Evolutionary conservation across 1,284 basidiomycete genomes (phyloP).

Genomic region (Xerocomus minutiporus): DNA sequence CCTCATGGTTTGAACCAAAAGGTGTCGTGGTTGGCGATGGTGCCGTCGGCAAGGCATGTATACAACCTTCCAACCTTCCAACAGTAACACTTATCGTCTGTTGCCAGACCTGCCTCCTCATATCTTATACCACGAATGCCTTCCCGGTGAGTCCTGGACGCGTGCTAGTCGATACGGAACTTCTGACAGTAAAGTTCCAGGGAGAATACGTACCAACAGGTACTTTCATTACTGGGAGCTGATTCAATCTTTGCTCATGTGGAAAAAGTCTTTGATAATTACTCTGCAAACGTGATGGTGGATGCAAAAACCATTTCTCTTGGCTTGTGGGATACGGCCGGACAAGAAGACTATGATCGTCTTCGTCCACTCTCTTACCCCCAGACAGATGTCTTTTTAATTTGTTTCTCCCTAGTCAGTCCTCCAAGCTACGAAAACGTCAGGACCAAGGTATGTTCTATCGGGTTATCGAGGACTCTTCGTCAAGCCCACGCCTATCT

Average conservation of each 20-base stretch:
- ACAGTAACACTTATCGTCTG: constrained; percentile 13
- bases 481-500: constrained; percentile 7
- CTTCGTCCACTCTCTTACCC: constrained; percentile 97
- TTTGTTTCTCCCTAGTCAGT: constrained; percentile 97
- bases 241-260: constrained; percentile 15
- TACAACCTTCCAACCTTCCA: constrained; percentile 3
- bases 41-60: constrained; percentile 94
- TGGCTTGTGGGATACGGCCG: constrained; percentile 98
- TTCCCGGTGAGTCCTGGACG: constrained; percentile 67
- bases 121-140: constrained; percentile 96
- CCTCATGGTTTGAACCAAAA: constrained; percentile 38
- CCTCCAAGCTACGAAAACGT: constrained; percentile 99
- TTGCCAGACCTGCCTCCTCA: constrained; percentile 86
- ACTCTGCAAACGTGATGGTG: constrained; percentile 95
- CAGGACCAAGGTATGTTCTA: constrained; percentile 76
- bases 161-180: constrained; percentile 2
- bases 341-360: constrained; percentile 98
- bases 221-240: constrained; percentile 33
- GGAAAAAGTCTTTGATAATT: constrained; percentile 84
- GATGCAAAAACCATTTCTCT: constrained; percentile 98
- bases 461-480: constrained; percentile 1
- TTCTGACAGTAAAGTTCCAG: constrained; percentile 38
- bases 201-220: constrained; percentile 98
- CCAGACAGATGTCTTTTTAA: constrained; percentile 98
- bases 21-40: constrained; percentile 99